Percentiles rank a stretch among this genome's conserved stretches.
These are phyloP conservation scores for Ustanciosporium gigantosporum DNA, from an alignment of 1,284 basidiomycete species.

Conservation along the genomic window DNA sequence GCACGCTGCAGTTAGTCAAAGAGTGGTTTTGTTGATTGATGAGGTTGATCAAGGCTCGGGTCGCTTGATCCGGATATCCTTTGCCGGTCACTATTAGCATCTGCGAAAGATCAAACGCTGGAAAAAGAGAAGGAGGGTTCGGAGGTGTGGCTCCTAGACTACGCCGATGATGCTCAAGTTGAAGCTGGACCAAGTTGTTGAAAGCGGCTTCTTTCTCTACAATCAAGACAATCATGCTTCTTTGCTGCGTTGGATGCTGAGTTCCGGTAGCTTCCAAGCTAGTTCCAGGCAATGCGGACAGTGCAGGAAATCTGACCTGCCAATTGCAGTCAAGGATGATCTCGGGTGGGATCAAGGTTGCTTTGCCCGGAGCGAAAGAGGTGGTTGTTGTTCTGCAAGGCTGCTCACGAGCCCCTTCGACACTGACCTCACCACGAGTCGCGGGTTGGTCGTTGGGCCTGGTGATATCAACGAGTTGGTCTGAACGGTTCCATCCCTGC, in stretches of 20 bases:
- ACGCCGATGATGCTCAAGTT: not conserved
- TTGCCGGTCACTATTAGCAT: slow-evolving; percentile 26
- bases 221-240: slow-evolving; percentile 24
- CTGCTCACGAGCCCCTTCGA: too few species aligned
- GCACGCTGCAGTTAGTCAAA: too few species aligned
- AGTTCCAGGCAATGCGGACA: too few species aligned
- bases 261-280: too few species aligned
- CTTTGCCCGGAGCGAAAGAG: not conserved
- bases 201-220: slow-evolving; percentile 55
- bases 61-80: slow-evolving; percentile 50
- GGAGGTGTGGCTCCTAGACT: not conserved
- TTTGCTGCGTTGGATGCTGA: not conserved
- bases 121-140: not conserved
- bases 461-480: too few species aligned
- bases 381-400: not conserved
- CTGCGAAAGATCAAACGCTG: not conserved
- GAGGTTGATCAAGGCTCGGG: slow-evolving; percentile 13
- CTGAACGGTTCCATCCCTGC: too few species aligned
- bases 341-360: slow-evolving; percentile 8
- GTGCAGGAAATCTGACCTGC: not conserved
- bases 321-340: not conserved
- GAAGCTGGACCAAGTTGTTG: slow-evolving; percentile 16
- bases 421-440: not conserved
- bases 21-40: too few species aligned
- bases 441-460: too few species aligned